Evolutionary conservation across 805 yeast genomes (phyloP), one percentile per base, ranked within the genome.

Genomic region (Schizosaccharomyces osmophilus): DNA sequence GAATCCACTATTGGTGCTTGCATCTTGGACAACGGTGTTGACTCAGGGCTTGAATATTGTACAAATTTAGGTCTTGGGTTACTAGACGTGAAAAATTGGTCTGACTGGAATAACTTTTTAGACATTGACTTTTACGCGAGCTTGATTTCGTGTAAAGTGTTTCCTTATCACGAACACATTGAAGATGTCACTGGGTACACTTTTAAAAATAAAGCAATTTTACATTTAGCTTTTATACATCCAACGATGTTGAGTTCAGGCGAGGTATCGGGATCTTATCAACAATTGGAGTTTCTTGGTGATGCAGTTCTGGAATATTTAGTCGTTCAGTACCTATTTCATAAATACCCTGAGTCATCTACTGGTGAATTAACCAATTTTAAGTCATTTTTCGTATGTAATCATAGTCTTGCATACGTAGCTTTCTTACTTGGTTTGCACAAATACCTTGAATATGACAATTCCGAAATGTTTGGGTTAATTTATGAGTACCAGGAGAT

Each of bases 221-320:
- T 61, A 5, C 41, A 45, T 51, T 29, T 55, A 3, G 62, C 62
- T 2, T 48, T 61, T 45, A 61, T 60, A 41, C 62, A 61, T 17
- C 32, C 62, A n/a, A 43, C 61, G 2, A 43, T 48, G 41, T 19
- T 43, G n/a, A 4, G 32, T 43, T 43, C 55, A 3, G 11, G 6
- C 4, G 36, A 29, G 31, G 15, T 29, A 17, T 22, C 31, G 1
- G 57, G n/a, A 22, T 29, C 19, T 17, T 61, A 61, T 39, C 60
- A 61, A 54, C 59, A 60, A 31, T 55, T 61, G 41, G 62, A 61
- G 48, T 61, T 61, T 31, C 26, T 61, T 11, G 62, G 62, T 4
- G 61, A 61, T 29, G 62, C 62, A 13, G 43, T 61, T 17, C 42
- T 61, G 24, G 62, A 61, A 4, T 31, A 32, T 32, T 48, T 58